Evolutionary conservation across 2,329 filamentous ascomycete species (phyloP).

Genomic region (Penicillium crustosum): DNA sequence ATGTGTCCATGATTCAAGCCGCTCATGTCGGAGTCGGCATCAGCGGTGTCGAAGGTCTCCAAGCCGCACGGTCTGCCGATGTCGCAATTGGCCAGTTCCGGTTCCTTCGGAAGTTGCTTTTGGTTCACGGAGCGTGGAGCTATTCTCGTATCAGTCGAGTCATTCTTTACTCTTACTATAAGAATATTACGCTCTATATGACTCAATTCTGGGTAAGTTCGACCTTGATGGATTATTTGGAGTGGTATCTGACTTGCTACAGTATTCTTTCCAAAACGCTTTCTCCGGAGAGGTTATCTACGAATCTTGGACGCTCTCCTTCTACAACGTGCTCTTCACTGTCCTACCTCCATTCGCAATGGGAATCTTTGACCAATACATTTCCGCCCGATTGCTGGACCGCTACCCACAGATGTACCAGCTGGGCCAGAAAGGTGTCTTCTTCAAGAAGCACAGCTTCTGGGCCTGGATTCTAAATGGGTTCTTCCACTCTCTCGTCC

Average conservation of each 20-base stretch:
- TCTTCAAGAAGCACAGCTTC: constrained; percentile 92
- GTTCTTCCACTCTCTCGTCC: constrained; percentile 88
- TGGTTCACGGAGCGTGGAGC: constrained; percentile 96
- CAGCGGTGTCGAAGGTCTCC: constrained; percentile 92
- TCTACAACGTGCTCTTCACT: constrained; percentile 99
- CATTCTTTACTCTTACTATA: constrained; percentile 98
- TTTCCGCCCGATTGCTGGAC: constrained; percentile 88
- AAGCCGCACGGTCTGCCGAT: constrained; percentile 92
- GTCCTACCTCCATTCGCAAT: constrained; percentile 89
- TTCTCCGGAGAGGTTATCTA: constrained; percentile 98
- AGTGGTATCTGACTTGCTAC: constrained; percentile 30
- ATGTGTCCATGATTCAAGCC: constrained; percentile 99
- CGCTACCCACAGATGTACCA: constrained; percentile 95
- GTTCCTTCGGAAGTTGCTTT: constrained; percentile 85
- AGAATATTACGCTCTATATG: constrained; percentile 98
- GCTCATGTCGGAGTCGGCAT: constrained; percentile 98
- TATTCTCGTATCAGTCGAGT: constrained; percentile 97
- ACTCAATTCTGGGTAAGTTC: constrained; percentile 92
- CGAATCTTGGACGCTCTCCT: constrained; percentile 98
- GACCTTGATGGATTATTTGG: neutral
- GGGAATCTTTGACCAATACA: constrained; percentile 96
- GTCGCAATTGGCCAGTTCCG: constrained; percentile 95
- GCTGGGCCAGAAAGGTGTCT: constrained; percentile 86
- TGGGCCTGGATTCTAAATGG: constrained; percentile 90
- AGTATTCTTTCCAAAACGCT: constrained; percentile 97